Evolutionary conservation across 2,329 filamentous ascomycete species (phyloP).

Genomic region (Ophiostoma tasmaniense): DNA sequence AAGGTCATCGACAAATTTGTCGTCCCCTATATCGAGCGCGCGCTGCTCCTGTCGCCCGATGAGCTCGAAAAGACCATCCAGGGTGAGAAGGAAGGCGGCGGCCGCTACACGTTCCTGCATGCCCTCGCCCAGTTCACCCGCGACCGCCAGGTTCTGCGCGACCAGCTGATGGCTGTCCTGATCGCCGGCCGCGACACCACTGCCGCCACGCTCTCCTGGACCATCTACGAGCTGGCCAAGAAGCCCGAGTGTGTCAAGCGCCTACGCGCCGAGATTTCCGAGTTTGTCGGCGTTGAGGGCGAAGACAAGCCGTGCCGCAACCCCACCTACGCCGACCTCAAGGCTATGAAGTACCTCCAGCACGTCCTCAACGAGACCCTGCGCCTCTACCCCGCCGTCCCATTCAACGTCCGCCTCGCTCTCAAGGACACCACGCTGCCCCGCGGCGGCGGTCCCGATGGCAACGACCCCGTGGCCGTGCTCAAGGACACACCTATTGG

Average conservation of each 20-base stretch:
- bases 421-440: conserved; percentile 68
- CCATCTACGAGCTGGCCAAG: conserved; percentile 70
- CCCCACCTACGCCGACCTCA: conserved; percentile 72
- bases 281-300: conserved; percentile 49
- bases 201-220: conserved; percentile 70
- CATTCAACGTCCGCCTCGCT: conserved; percentile 68
- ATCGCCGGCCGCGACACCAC: conserved; percentile 85
- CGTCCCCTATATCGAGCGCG: conserved; percentile 65
- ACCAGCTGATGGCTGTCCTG: conserved; percentile 75
- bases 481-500: conserved; percentile 56
- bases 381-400: conserved; percentile 68
- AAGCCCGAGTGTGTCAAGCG: conserved; percentile 58
- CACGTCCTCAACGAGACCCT: conserved; percentile 68
- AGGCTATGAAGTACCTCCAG: conserved; percentile 77
- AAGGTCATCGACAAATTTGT: conserved; percentile 67
- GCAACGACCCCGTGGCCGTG: conserved; percentile 52
- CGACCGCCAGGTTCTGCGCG: conserved; percentile 61
- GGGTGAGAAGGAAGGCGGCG: conserved; percentile 24
- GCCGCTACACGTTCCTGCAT: conserved; percentile 71
- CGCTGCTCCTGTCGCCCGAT: conserved; percentile 57
- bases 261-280: conserved; percentile 64
- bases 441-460: conserved; percentile 57
- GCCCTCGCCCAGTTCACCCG: conserved; percentile 74
- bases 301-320: background rate
- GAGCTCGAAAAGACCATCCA: conserved; percentile 69